Conservation (phyloP, 139 green algal genomes). For the Yamagishiella unicocca region DNA sequence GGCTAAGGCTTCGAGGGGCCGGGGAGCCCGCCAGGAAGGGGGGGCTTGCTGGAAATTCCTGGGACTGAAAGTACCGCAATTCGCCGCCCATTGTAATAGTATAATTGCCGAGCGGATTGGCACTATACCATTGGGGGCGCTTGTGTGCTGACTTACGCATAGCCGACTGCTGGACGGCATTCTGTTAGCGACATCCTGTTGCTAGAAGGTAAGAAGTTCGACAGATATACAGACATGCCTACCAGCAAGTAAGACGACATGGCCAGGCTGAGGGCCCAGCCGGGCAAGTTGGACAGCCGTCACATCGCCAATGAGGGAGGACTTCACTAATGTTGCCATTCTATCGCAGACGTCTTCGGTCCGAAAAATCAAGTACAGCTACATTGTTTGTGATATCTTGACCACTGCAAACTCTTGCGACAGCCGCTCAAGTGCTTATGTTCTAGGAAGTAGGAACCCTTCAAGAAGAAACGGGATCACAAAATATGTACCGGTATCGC, state of each 20-base stretch:
- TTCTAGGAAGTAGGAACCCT: no score
- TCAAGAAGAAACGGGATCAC: no score
- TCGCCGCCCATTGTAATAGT: not conserved
- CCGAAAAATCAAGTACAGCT: no score
- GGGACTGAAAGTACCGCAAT: no score
- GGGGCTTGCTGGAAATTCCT: no score
- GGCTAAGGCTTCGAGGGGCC: no score
- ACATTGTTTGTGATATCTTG: no score
- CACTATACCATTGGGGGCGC: not conserved
- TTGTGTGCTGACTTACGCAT: not conserved
- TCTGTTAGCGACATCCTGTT: not conserved
- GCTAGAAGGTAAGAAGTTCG: not conserved
- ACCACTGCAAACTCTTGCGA: no score
- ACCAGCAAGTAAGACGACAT: not conserved
- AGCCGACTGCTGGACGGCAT: not conserved
- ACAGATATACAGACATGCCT: not conserved
- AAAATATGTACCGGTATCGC: no score
- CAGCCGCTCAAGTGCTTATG: no score
- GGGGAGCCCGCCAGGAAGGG: no score
- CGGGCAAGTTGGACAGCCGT: not conserved
- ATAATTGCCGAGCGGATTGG: not conserved
- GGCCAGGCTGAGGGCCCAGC: not conserved
- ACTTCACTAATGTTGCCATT: slow-evolving; percentile 1
- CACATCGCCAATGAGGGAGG: slow-evolving; percentile 1
- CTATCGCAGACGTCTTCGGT: no score